Base-by-base conservation (phyloP, 1,284 basidiomycete species). In the Amylostereum chailletii region DNA sequence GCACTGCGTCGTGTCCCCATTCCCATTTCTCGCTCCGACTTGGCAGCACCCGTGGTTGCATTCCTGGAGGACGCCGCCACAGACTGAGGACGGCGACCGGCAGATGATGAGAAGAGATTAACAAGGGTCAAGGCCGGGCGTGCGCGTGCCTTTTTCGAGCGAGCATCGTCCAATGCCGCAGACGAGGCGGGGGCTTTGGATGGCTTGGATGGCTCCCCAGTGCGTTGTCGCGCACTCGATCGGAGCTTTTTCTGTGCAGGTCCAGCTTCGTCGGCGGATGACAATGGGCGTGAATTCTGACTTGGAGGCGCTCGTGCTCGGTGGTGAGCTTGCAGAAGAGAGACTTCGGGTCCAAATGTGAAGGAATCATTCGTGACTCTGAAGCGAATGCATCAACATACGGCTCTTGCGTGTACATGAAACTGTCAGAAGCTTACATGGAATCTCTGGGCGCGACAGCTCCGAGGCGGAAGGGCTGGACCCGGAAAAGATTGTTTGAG, bases 101-200 rank as follows among this genome's bases (percentile, higher is more conserved):
- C 55, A 50, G 55, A 74, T 71, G 78, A 82, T 85, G 83, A 86
- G 82, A 85, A 83, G 73, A 83, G 74, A 71, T 84, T 84, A 82
- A 80, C 73, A 78, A 81, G 77, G 69, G 76, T 81, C 75, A 83
- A 75, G 74, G 76, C 81, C 79, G 77, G 81, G 77, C 79, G 82
- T 75, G 77, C 76, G 79, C 82, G 77, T 85, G 81, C 85, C 84
- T 88, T 88, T 83, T 85, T 86, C 72, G 74, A 71, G 65, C 77
- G 74, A 65, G 83, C 81, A 67, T 84, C 81, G 58, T 60, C 58
- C 58, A 58, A 55, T 54, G 56, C 56, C 58, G 71, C 65, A 65
- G 66, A 65, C 60, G 73, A 62, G 53, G 60, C 58, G 43, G 58
- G 53, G 39, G 61, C 59, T 71, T 84, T 86, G 60, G 71, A 73